These are phyloP conservation scores for Synchytrium microbalum DNA, from an alignment of 371 early-diverging fungal species.

Conservation along the genomic window DNA sequence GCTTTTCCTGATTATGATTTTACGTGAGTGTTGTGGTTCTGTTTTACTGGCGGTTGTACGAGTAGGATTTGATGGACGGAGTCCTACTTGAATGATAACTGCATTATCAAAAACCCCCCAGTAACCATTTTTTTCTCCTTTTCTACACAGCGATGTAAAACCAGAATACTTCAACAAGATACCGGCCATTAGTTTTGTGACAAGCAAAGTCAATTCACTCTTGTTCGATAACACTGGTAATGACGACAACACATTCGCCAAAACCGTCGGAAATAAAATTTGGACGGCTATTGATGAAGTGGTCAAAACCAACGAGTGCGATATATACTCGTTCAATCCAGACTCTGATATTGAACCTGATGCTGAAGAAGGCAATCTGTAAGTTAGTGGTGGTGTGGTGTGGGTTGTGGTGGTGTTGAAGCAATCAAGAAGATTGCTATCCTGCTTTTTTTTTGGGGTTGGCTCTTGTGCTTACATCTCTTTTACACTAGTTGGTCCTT, in stretches of 20 bases:
- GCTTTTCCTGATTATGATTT: constrained; percentile 94
- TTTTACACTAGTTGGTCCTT: constrained; percentile 90
- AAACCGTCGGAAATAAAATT: constrained; percentile 37
- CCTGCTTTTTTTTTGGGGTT: too few relatives aligned
- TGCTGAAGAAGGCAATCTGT: constrained; percentile 63
- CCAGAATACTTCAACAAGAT: constrained; percentile 81
- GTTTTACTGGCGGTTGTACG: neutral
- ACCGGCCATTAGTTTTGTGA: constrained; percentile 58
- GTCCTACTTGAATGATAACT: neutral
- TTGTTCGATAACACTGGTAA: constrained; percentile 70
- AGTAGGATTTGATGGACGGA: too few relatives aligned
- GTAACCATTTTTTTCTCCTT: neutral
- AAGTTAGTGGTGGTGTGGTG: constrained; percentile 9
- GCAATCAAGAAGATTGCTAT: neutral
- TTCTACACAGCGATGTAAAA: constrained; percentile 56
- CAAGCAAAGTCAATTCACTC: constrained; percentile 78
- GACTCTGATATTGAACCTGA: constrained; percentile 82
- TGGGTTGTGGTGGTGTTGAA: neutral
- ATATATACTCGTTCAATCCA: constrained; percentile 79
- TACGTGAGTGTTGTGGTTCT: constrained; percentile 36
- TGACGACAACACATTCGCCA: constrained; percentile 31
- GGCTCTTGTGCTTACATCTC: too few relatives aligned
- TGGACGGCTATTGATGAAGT: constrained; percentile 81
- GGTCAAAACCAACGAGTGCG: constrained; percentile 70
- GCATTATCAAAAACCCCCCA: neutral